These are phyloP conservation scores for Camelina sativa DNA, from an alignment of 345 rosid species.

Conservation along the genomic window DNA sequence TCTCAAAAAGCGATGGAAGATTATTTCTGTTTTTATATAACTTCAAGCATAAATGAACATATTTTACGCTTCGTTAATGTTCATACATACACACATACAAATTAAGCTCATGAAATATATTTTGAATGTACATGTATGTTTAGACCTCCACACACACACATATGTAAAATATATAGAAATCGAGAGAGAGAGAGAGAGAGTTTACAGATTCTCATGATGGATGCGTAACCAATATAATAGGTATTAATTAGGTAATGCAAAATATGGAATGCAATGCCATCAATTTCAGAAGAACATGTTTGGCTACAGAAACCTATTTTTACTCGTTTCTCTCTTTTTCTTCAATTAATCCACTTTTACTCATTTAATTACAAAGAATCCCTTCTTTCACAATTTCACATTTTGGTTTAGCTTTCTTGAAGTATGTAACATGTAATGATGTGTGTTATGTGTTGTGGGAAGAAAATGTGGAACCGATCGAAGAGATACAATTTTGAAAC, in stretches of 20 bases:
- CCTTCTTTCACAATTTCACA: background rate
- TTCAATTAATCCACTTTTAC: conserved; percentile 1
- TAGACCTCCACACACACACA: background rate
- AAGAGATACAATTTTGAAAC: background rate
- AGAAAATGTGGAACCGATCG: background rate
- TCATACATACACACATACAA: background rate
- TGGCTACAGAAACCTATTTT: conserved; percentile 12
- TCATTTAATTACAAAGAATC: background rate
- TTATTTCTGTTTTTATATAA: background rate
- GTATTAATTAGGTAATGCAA: background rate
- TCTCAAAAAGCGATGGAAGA: background rate
- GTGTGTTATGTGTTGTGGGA: background rate
- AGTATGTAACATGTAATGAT: background rate
- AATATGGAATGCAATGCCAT: conserved; percentile 11
- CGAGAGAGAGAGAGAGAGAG: background rate
- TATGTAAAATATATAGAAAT: background rate
- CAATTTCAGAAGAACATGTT: conserved; percentile 22
- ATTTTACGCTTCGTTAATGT: background rate
- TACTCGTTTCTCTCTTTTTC: conserved; percentile 8
- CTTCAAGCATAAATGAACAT: background rate
- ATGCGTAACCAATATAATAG: background rate
- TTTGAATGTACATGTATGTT: conserved; percentile 21
- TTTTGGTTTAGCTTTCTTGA: conserved; percentile 10
- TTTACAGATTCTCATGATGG: conserved; percentile 33
- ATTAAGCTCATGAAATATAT: background rate